These are phyloP conservation scores for Epichloe elymi DNA, from an alignment of 2,329 filamentous ascomycete species.

Conservation along the genomic window DNA sequence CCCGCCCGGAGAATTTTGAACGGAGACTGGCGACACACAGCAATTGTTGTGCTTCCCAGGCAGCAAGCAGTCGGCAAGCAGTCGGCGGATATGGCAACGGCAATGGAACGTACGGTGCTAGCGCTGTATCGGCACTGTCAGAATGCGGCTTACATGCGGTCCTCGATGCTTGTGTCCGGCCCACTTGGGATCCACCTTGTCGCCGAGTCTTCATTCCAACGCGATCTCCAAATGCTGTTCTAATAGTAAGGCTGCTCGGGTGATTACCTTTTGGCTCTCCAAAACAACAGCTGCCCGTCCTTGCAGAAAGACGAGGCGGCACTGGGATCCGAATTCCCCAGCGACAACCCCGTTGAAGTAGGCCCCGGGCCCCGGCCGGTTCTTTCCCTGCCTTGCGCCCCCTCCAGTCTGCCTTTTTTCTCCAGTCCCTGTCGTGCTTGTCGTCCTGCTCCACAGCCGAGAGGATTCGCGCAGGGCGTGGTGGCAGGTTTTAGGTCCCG, in stretches of 20 bases:
- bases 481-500: neutral
- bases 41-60: neutral
- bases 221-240: neutral
- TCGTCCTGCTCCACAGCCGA: neutral
- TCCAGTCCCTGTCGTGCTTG: neutral
- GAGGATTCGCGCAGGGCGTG: neutral
- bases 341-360: neutral
- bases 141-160: neutral
- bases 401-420: neutral
- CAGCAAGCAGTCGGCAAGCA: neutral
- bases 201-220: slow-evolving; percentile 1
- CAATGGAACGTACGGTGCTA: neutral
- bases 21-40: neutral
- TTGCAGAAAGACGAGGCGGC: neutral
- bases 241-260: neutral
- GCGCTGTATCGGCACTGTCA: neutral
- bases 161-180: neutral
- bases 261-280: neutral
- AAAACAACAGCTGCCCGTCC: neutral
- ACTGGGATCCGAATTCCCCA: neutral
- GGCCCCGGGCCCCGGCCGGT: slow-evolving; percentile 1
- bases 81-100: neutral
- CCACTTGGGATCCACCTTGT: neutral
- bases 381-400: neutral
- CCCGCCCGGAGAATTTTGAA: neutral